A percentile compares a stretch with the other conserved stretches of the same genome.
Conservation (phyloP, 83 land plant genomes). For the Isoetes engelmannii region DNA sequence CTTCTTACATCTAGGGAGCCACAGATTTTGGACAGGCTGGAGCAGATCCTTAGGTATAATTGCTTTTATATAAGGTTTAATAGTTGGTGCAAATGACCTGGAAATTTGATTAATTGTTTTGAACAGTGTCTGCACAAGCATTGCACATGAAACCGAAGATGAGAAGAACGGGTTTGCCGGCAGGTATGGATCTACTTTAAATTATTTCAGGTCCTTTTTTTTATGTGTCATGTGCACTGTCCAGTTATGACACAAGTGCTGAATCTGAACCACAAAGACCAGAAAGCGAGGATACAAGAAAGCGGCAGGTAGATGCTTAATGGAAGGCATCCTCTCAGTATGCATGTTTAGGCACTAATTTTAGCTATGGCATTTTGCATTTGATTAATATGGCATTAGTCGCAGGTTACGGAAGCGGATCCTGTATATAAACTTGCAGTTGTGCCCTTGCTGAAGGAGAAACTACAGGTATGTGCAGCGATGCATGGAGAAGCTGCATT, state of each 20-base stretch:
- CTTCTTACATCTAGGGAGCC: conserved; percentile 73
- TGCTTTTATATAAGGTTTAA: not conserved
- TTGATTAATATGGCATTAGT: no score
- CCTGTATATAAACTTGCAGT: conserved; percentile 75
- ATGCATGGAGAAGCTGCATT: conserved; percentile 79
- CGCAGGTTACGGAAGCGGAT: conserved; percentile 46
- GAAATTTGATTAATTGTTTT: not conserved
- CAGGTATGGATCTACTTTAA: not conserved
- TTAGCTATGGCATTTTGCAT: no score
- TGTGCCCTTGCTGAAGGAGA: conserved; percentile 64
- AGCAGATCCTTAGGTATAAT: conserved; percentile 77
- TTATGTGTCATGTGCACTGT: no score
- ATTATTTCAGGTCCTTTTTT: no score
- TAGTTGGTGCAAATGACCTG: not conserved
- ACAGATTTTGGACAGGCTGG: conserved; percentile 87
- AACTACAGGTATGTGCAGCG: conserved; percentile 78
- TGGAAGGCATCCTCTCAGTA: not conserved
- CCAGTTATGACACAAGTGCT: conserved; percentile 7
- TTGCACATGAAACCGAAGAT: conserved; percentile 24
- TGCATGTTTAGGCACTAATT: not conserved
- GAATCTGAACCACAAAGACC: conserved; percentile 18
- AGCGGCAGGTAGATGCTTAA: conserved; percentile 52
- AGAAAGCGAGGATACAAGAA: conserved; percentile 64
- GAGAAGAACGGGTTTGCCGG: conserved; percentile 3
- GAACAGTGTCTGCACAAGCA: conserved; percentile 90